phyloP scores from a whole-genome alignment of 2,329 filamentous ascomycete genomes.

The Gremmenia infestans region DNA sequence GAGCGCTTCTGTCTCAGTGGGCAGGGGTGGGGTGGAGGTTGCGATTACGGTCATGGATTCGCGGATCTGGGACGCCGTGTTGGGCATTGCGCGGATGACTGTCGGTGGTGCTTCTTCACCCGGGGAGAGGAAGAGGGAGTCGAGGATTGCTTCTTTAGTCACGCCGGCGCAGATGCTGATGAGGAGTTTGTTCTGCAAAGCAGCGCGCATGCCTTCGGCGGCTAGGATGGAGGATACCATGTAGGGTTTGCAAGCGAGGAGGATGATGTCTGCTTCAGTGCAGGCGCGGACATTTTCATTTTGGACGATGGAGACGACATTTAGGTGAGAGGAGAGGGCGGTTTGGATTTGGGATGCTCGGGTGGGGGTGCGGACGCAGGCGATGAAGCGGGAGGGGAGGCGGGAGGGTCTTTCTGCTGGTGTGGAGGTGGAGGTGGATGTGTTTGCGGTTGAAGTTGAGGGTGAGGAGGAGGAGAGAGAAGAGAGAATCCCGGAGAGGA shows the following conservation, averaged over 20 bases:
- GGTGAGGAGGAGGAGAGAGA: slow-evolving; percentile 54
- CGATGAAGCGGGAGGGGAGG: slow-evolving; percentile 72
- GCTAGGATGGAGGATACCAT: slow-evolving; percentile 65
- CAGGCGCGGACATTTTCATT: slow-evolving; percentile 68
- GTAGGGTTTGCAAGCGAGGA: slow-evolving; percentile 78
- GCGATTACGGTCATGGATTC: slow-evolving; percentile 81
- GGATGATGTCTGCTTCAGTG: slow-evolving; percentile 63
- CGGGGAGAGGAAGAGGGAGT: slow-evolving; percentile 46
- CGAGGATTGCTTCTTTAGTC: slow-evolving; percentile 62
- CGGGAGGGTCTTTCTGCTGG: slow-evolving; percentile 24
- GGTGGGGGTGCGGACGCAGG: slow-evolving; percentile 68
- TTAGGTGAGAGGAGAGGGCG: slow-evolving; percentile 58
- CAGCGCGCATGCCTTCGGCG: slow-evolving; percentile 63
- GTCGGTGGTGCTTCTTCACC: slow-evolving; percentile 45
- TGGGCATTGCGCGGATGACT: slow-evolving; percentile 78
- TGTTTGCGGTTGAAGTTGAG: slow-evolving; percentile 3
- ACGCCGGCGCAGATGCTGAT: slow-evolving; percentile 80
- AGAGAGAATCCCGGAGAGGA: slow-evolving; percentile 72
- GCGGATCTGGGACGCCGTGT: slow-evolving; percentile 72
- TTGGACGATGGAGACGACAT: slow-evolving; percentile 59
- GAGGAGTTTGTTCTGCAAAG: slow-evolving; percentile 72
- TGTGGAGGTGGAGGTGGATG: neutral
- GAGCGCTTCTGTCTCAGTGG: slow-evolving; percentile 47
- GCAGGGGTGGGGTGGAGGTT: slow-evolving; percentile 53
- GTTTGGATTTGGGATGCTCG: slow-evolving; percentile 64